Base-by-base conservation (phyloP, 805 yeast genomes). In the Zygoascus ofunaensis region DNA sequence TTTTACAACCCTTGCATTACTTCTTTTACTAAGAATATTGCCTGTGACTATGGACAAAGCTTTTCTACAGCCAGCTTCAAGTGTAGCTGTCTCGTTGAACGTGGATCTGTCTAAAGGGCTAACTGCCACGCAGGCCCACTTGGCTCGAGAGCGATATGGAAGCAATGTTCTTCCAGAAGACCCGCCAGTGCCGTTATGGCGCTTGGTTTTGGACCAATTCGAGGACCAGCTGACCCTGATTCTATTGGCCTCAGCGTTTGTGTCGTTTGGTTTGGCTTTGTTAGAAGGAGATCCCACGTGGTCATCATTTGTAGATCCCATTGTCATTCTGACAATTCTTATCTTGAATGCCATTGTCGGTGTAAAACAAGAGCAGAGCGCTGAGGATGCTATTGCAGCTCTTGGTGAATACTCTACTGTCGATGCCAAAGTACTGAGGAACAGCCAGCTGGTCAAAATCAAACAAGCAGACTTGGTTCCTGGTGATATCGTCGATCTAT, bases 311-410 rank as follows among this genome's bases (percentile, higher is more conserved):
- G n/a, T 42, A 58, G 47, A 67, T 65, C 34, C 54, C 59, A 7
- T 53, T 59, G 23, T 90, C 53, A 80, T 95, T 0, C 69, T 87
- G 47, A 95, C 97, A 3, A 85, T 90, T 42, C 55, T 84, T 39
- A 87, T 90, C 52, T 96, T 90, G 63, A 53, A 2, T 32, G 96
- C 90, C 5, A 76, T 89, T 1, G 97, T 90, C 30, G 98, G 98
- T 0, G 90, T 90, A 63, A 86, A 90, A 30, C 98, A 90, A 65
- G 98, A 90, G 63, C 85, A 85, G 57, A 74, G 97, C 56, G 85
- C 95, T 2, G 98, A 90, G 59, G 83, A 90, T 68, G 85, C 95
- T 3, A 69, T 90, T 48, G 92, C 87, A 60, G 97, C 97, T 0
- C 73, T 90, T 47, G 87, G 83, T 59, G 82, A 83, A 58, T 73